Evolutionary conservation across 495 filamentous ascomycete genomes (phyloP), one percentile per base, ranked within the genome.

Genomic region (Staphylotrichum longicolle): DNA sequence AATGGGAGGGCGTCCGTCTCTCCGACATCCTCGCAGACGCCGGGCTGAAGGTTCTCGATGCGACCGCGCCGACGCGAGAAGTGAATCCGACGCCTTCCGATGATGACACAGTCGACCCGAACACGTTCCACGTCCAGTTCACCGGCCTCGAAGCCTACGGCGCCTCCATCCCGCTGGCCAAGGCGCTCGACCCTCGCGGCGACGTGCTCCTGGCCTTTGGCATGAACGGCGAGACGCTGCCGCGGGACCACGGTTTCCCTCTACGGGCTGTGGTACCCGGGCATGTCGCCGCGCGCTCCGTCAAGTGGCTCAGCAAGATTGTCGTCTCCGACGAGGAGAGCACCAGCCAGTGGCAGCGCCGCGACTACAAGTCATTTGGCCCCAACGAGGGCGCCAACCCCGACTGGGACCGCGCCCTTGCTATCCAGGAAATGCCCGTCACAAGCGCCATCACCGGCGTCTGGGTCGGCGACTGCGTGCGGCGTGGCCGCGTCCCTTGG

Each of bases 281-380:
- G 5, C 77, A 83, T 41, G 83, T 82, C 5, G 86, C 82, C 5
- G 86, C 82, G 11, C 76, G 85, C 37, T 83, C 78, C 51, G 86
- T 89, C 12, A 89, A 89, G 64, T 89, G 85, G 85, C 77, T 88
- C 0, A 82, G 78, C 66, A 78, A 77, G 27, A 85, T 89, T 56
- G 81, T 78, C 5, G 70, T 88, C 3, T 76, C 80, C 35, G 78
- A 82, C 54, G 78, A 84, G 60, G 86, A 88, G 60, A 83, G 78
- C 34, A 67, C 66, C 2, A 83, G 81, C 51, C 75, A 83, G 61
- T 88, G 85, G 74, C 84, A 87, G 66, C 77, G 80, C 12, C 77
- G 75, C 40, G 86, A 88, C 66, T 88, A 88, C 75, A 87, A 87
- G 60, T 75, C 78, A 47, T 81, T 88, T 32, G 85, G 85, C 0